Evolutionary conservation across 768 basidiomycete genomes (phyloP).

Genomic region (Pseudohyphozyma bogoriensis): DNA sequence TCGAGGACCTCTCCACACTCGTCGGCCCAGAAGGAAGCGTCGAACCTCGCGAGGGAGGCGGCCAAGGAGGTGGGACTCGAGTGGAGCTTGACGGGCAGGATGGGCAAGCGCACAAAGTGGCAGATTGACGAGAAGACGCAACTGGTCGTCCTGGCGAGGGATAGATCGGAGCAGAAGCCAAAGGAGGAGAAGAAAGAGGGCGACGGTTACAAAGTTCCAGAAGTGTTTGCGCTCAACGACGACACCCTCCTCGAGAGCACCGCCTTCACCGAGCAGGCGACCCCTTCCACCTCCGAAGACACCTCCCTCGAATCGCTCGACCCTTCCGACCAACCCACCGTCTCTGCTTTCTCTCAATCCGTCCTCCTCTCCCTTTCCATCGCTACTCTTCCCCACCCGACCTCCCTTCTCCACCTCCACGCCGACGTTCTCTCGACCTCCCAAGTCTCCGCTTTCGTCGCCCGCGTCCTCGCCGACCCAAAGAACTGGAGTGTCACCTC

Average conservation of each 20-base stretch:
- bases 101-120: conserved; percentile 89
- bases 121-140: conserved; percentile 77
- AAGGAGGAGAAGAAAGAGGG: conserved; percentile 7
- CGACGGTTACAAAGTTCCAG: conserved; percentile 46
- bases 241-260: conserved; percentile 94
- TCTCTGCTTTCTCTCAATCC: conserved; percentile 88
- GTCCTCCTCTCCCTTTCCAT: conserved; percentile 84
- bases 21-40: conserved; percentile 63
- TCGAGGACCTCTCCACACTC: conserved; percentile 30
- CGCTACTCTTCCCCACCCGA: conserved; percentile 32
- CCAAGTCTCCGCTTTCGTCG: conserved; percentile 86
- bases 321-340: conserved; percentile 68
- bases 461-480: conserved; percentile 79
- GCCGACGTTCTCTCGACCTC: conserved; percentile 78
- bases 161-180: conserved; percentile 44
- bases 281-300: conserved; percentile 33
- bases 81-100: conserved; percentile 83
- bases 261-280: conserved; percentile 56
- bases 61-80: conserved; percentile 65
- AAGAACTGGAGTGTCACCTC: conserved; percentile 94
- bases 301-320: conserved; percentile 44
- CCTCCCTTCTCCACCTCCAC: conserved; percentile 74
- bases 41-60: conserved; percentile 64
- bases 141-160: conserved; percentile 86
- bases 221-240: conserved; percentile 76